A percentile compares a stretch with the other conserved stretches of the same genome.
phyloP scores from a whole-genome alignment of 2,329 filamentous ascomycete species.

The Nemania sp. region DNA sequence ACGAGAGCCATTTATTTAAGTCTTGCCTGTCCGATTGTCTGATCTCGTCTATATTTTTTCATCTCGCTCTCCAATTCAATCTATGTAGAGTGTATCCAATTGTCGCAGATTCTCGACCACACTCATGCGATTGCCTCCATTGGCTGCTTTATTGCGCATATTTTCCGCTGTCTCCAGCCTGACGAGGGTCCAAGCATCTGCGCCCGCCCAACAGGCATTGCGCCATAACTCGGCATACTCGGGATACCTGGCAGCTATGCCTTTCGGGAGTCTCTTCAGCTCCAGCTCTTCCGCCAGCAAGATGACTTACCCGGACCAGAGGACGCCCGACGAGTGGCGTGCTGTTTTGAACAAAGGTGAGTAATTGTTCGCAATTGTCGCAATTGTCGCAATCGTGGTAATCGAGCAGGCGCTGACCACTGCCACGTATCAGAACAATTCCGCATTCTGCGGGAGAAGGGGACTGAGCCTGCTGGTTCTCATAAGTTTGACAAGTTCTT shows the following conservation, averaged over 20 bases:
- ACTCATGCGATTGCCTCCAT: slow-evolving; percentile 55
- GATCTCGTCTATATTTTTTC: not conserved
- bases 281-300: slow-evolving; percentile 57
- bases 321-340: slow-evolving; percentile 83
- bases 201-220: slow-evolving; percentile 22
- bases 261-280: slow-evolving; percentile 77
- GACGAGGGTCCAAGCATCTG: slow-evolving; percentile 43
- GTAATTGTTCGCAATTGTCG: slow-evolving; percentile 26
- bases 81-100: not conserved
- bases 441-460: slow-evolving; percentile 87
- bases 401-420: slow-evolving; percentile 12
- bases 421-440: slow-evolving; percentile 76
- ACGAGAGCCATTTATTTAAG: slow-evolving; percentile 12
- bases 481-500: slow-evolving; percentile 89
- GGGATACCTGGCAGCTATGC: slow-evolving; percentile 74
- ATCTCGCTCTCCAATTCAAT: not conserved
- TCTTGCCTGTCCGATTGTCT: not conserved
- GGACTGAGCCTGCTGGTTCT: slow-evolving; percentile 79
- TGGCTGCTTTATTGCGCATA: slow-evolving; percentile 50
- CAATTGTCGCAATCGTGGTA: not conserved
- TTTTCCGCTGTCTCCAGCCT: slow-evolving; percentile 53
- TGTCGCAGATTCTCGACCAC: not conserved
- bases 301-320: slow-evolving; percentile 80
- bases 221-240: slow-evolving; percentile 32
- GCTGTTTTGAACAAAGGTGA: slow-evolving; percentile 70